Percentiles rank a stretch among this genome's conserved stretches.
Evolutionary conservation across 2,329 filamentous ascomycete species (phyloP).

Genomic region (Chalara sp.): DNA sequence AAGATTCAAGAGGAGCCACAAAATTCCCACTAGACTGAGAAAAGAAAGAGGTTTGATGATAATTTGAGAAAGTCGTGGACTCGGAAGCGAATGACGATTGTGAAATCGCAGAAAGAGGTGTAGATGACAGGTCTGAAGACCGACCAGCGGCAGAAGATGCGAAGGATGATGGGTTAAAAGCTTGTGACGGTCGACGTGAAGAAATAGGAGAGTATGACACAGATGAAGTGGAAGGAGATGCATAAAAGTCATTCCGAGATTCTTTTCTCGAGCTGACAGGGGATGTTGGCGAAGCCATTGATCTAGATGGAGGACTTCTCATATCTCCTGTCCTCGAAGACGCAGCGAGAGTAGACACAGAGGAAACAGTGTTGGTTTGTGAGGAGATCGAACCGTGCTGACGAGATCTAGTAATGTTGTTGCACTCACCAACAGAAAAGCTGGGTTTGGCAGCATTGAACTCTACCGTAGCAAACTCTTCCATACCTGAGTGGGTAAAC

Average conservation of each 20-base stretch:
- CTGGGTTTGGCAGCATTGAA: constrained; percentile 34
- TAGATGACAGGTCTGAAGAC: constrained; percentile 15
- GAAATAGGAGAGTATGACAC: constrained; percentile 26
- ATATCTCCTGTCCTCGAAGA: constrained; percentile 17
- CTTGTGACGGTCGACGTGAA: constrained; percentile 19
- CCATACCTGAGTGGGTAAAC: constrained; percentile 26
- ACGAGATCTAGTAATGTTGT: constrained; percentile 29
- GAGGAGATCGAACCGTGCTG: constrained; percentile 22
- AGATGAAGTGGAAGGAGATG: constrained; percentile 29
- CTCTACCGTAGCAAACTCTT: constrained; percentile 27
- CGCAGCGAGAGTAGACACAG: constrained; percentile 20
- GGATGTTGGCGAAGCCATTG: constrained; percentile 22
- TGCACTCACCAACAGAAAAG: constrained; percentile 38
- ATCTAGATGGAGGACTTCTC: constrained; percentile 9
- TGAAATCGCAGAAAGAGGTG: constrained; percentile 16
- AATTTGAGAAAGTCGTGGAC: constrained; percentile 13
- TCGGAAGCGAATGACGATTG: constrained; percentile 14
- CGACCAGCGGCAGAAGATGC: constrained; percentile 15
- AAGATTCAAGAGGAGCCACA: constrained; percentile 42
- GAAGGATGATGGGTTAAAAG: constrained; percentile 16
- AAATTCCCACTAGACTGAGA: constrained; percentile 47
- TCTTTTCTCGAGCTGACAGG: constrained; percentile 17
- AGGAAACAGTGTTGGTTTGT: constrained; percentile 19
- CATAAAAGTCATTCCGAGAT: constrained; percentile 23
- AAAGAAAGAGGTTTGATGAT: constrained; percentile 39